Conservation (phyloP, 805 yeast species). For the Vanderwaltozyma verrucispora region DNA sequence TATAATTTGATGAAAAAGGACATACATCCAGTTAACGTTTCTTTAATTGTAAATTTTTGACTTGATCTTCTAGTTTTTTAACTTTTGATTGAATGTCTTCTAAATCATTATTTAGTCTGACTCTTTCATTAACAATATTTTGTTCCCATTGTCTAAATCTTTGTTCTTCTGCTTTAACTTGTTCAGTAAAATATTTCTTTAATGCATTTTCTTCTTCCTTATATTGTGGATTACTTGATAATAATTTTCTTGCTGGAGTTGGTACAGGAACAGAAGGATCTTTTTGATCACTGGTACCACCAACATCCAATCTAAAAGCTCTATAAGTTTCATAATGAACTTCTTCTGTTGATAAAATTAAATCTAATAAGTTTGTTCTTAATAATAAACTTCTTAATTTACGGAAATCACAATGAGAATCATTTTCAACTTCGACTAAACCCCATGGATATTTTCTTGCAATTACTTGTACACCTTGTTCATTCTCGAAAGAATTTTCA, state of each 20-base stretch:
- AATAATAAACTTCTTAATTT: conserved; percentile 67
- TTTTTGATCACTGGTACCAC: conserved; percentile 19
- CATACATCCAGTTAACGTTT: too few relatives aligned
- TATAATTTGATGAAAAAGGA: too few relatives aligned
- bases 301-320: conserved; percentile 52
- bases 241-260: conserved; percentile 38
- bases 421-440: conserved; percentile 77
- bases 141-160: conserved; percentile 98
- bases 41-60: conserved; percentile 48
- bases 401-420: conserved; percentile 74
- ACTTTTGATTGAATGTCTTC: conserved; percentile 78
- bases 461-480: conserved; percentile 52
- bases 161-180: conserved; percentile 92
- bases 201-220: conserved; percentile 93
- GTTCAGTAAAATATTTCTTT: conserved; percentile 92
- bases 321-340: conserved; percentile 74
- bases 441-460: conserved; percentile 94
- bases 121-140: conserved; percentile 89
- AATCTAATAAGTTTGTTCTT: conserved; percentile 76
- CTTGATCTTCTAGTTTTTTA: conserved; percentile 66
- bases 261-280: conserved; percentile 26
- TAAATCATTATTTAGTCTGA: conserved; percentile 85
- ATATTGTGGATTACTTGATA: conserved; percentile 78
- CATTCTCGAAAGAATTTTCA: conserved; percentile 55
- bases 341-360: conserved; percentile 71